Evolutionary conservation across 305 asterid species (phyloP).

Genomic region (Ajuga reptans): DNA sequence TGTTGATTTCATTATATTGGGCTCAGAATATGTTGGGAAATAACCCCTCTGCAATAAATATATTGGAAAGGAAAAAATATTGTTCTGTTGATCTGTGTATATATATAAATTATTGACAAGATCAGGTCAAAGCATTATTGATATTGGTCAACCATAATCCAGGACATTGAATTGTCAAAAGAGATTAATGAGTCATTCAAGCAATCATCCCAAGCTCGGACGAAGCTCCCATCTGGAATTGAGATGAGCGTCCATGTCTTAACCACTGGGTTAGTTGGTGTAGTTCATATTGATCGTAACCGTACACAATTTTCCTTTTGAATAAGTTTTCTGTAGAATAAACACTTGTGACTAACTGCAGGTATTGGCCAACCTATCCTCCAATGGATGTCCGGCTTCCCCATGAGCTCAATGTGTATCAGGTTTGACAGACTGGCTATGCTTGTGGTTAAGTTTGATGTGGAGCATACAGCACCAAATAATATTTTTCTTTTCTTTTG

Average conservation of each 20-base stretch:
- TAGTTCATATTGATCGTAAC: background rate
- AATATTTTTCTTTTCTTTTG: background rate
- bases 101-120: too few species aligned
- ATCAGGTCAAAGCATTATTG: constrained; percentile 1
- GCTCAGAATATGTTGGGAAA: background rate
- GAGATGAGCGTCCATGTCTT: constrained; percentile 99
- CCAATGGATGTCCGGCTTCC: constrained; percentile 98
- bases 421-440: constrained; percentile 44
- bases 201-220: constrained; percentile 98
- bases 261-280: constrained; percentile 67
- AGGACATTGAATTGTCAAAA: constrained; percentile 92
- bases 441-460: background rate
- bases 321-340: background rate
- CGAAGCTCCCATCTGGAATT: constrained; percentile 93
- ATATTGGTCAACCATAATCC: constrained; percentile 18
- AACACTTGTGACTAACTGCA: constrained; percentile 28
- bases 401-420: constrained; percentile 92
- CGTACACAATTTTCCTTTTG: background rate
- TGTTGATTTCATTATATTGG: background rate
- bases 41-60: background rate
- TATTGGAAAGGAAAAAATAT: background rate
- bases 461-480: background rate
- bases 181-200: constrained; percentile 96
- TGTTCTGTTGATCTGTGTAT: too few species aligned
- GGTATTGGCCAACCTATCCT: constrained; percentile 99